phyloP scores from a whole-genome alignment of 495 filamentous ascomycete genomes.

The Neurospora sp. region DNA sequence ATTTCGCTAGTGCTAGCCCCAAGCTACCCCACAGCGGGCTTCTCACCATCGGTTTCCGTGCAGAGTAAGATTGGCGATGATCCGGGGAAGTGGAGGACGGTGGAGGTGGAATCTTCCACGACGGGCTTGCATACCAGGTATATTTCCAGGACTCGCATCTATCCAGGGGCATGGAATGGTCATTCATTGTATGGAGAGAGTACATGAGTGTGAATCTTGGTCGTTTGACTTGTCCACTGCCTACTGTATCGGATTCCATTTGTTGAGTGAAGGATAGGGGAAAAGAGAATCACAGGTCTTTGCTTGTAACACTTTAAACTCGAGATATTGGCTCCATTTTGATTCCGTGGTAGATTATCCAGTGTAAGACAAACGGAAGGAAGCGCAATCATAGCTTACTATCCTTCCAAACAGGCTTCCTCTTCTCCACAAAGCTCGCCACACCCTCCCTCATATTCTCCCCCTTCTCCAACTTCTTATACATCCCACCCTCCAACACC shows the following conservation, averaged over 20 bases:
- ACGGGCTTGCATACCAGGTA: background rate
- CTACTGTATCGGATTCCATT: too few relatives aligned
- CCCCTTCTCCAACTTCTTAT: slow-evolving; percentile 47
- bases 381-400: slow-evolving; percentile 50
- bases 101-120: background rate
- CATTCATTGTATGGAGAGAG: background rate
- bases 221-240: too few relatives aligned
- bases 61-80: background rate
- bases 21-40: background rate
- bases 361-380: too few relatives aligned
- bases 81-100: background rate
- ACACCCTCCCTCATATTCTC: slow-evolving; percentile 74
- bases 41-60: background rate
- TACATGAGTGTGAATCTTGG: too few relatives aligned
- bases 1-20: background rate
- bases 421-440: slow-evolving; percentile 69
- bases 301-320: background rate
- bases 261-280: background rate
- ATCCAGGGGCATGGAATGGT: background rate
- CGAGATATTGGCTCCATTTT: background rate
- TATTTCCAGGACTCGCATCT: background rate
- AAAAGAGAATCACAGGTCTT: background rate
- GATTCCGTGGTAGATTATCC: too few relatives aligned
- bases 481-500: slow-evolving; percentile 48
- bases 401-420: slow-evolving; percentile 59